Conservation (phyloP, 1,284 basidiomycete genomes). For the Ceratobasidium sp. region DNA sequence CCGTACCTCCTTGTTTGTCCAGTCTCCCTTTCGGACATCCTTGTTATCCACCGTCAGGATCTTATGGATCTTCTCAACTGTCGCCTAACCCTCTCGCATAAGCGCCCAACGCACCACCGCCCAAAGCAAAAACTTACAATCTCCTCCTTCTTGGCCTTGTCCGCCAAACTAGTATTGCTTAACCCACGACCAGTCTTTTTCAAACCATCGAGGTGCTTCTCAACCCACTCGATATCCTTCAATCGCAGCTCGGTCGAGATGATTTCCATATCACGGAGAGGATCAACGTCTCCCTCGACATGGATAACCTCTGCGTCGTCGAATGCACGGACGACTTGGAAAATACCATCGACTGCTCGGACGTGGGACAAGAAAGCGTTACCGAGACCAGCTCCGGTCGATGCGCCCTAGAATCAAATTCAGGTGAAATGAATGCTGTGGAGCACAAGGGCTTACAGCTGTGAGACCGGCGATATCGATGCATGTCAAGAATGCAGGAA, state of each 20-base stretch:
- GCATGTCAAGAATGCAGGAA: slow-evolving; percentile 96
- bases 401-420: slow-evolving; percentile 72
- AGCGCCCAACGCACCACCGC: slow-evolving; percentile 25
- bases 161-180: slow-evolving; percentile 83
- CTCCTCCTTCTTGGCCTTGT: slow-evolving; percentile 97
- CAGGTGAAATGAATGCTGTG: slow-evolving; percentile 1
- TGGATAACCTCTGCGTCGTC: slow-evolving; percentile 99
- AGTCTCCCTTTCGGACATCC: slow-evolving; percentile 93
- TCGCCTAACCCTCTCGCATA: slow-evolving; percentile 61
- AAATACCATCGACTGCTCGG: slow-evolving; percentile 98
- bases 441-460: slow-evolving; percentile 61
- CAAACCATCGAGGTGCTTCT: slow-evolving; percentile 84
- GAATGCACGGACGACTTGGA: slow-evolving; percentile 97
- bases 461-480: slow-evolving; percentile 99
- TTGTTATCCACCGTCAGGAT: slow-evolving; percentile 81
- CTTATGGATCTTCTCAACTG: slow-evolving; percentile 85
- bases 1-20: slow-evolving; percentile 96
- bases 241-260: slow-evolving; percentile 92
- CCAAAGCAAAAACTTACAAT: slow-evolving; percentile 62
- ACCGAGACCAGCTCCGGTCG: slow-evolving; percentile 96
- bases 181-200: slow-evolving; percentile 76
- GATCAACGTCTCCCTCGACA: slow-evolving; percentile 98
- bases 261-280: slow-evolving; percentile 96
- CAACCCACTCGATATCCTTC: slow-evolving; percentile 99
- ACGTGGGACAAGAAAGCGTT: slow-evolving; percentile 99